These are phyloP conservation scores for Pseudogymnoascus sp. DNA, from an alignment of 2,329 filamentous ascomycete genomes.

Conservation along the genomic window DNA sequence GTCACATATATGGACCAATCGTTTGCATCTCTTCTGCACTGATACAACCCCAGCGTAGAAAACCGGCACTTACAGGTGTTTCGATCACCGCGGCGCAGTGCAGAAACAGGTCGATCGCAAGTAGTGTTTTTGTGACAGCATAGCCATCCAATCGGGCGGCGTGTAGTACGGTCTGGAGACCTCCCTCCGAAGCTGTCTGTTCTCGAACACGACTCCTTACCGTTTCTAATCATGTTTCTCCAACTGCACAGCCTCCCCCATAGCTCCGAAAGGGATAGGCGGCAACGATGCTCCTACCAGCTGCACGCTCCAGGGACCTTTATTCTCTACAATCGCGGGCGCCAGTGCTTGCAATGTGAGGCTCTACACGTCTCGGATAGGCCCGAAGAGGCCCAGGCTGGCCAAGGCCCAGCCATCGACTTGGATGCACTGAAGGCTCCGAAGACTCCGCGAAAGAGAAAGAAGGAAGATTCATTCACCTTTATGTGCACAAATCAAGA, in stretches of 20 bases:
- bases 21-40: neutral
- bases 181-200: neutral
- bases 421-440: neutral
- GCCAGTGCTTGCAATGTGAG: neutral
- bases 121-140: neutral
- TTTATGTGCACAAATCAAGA: neutral
- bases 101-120: neutral
- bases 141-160: neutral
- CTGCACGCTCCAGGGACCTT: neutral
- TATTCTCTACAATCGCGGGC: neutral
- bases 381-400: neutral
- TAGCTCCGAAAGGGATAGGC: neutral
- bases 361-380: neutral
- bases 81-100: neutral
- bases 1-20: neutral
- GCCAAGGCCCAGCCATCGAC: neutral
- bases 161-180: neutral
- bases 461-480: neutral
- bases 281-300: neutral
- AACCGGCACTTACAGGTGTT: neutral
- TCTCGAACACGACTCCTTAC: neutral
- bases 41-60: neutral
- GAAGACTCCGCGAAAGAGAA: neutral
- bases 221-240: slow-evolving; percentile 8
- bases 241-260: neutral